Percentiles rank a stretch among this genome's conserved stretches.
Conservation (phyloP, 2,329 filamentous ascomycete species). For the Parastagonospora nodorum region DNA sequence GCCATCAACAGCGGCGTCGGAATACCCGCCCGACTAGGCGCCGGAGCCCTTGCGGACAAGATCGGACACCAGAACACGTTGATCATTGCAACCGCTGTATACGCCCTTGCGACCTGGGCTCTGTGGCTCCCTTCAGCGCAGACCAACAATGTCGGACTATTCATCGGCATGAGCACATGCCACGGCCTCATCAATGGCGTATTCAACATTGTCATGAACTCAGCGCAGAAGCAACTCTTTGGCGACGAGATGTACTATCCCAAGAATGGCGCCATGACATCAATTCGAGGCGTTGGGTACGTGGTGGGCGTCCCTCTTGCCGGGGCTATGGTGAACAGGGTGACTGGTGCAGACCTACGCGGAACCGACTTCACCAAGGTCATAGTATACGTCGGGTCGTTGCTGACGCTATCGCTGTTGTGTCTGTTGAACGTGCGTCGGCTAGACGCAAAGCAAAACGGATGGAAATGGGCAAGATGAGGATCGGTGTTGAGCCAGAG, state of each 20-base stretch:
- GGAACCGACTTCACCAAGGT: constrained; percentile 15
- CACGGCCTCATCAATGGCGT: constrained; percentile 24
- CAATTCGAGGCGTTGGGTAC: constrained; percentile 24
- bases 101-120: constrained; percentile 17
- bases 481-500: constrained; percentile 3
- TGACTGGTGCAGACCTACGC: constrained; percentile 10
- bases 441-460: constrained; percentile 18
- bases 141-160: constrained; percentile 11
- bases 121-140: constrained; percentile 26
- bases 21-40: constrained; percentile 50
- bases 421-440: constrained; percentile 18
- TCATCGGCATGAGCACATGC: constrained; percentile 22
- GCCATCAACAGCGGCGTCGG: constrained; percentile 55
- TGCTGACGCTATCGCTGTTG: constrained; percentile 10
- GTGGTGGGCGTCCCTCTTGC: constrained; percentile 25
- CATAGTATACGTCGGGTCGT: constrained; percentile 20
- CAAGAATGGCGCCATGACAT: constrained; percentile 23
- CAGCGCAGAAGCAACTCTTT: constrained; percentile 23
- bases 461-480: constrained; percentile 22
- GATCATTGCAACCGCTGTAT: constrained; percentile 40
- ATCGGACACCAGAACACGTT: constrained; percentile 57
- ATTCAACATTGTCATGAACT: constrained; percentile 23
- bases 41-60: constrained; percentile 54
- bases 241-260: constrained; percentile 28
- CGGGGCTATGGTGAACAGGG: constrained; percentile 19